These are phyloP conservation scores for Candida nemodendra DNA, from an alignment of 805 yeast species.

Conservation along the genomic window DNA sequence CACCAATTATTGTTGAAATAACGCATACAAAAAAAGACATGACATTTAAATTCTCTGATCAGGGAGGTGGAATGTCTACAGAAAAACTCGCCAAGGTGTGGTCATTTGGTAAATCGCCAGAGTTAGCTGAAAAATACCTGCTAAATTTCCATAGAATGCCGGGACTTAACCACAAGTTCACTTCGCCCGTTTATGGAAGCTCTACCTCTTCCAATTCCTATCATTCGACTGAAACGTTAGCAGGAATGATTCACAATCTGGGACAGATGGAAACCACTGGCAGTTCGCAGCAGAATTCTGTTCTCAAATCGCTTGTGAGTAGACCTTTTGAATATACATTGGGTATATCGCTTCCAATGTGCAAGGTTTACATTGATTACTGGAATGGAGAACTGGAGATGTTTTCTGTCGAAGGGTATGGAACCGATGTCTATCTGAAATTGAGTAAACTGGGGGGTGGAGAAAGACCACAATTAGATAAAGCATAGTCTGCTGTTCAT, in stretches of 20 bases:
- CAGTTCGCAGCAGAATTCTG: slow-evolving; percentile 37
- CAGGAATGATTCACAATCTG: slow-evolving; percentile 29
- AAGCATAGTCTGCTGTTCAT: slow-evolving; percentile 41
- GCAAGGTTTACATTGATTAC: slow-evolving; percentile 89
- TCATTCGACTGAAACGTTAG: slow-evolving; percentile 10
- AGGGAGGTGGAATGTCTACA: slow-evolving; percentile 81
- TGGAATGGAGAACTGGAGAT: slow-evolving; percentile 92
- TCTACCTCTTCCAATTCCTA: slow-evolving; percentile 5
- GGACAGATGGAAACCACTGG: slow-evolving; percentile 32
- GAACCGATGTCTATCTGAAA: slow-evolving; percentile 82
- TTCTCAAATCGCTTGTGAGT: slow-evolving; percentile 62
- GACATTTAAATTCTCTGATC: slow-evolving; percentile 78
- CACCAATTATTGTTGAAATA: slow-evolving; percentile 77
- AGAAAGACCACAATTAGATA: slow-evolving; percentile 65
- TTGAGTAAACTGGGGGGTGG: slow-evolving; percentile 75
- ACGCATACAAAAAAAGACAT: slow-evolving; percentile 65
- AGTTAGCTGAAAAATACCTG: slow-evolving; percentile 55
- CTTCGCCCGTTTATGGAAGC: slow-evolving; percentile 25
- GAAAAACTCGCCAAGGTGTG: slow-evolving; percentile 65
- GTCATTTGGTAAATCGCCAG: slow-evolving; percentile 81
- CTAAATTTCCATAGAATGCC: slow-evolving; percentile 70
- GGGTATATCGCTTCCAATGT: slow-evolving; percentile 90
- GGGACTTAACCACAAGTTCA: slow-evolving; percentile 45
- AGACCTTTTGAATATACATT: slow-evolving; percentile 74
- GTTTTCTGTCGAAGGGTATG: slow-evolving; percentile 85